Evolutionary conservation across 352 stramenopile genomes (phyloP), one percentile per base, ranked within the genome.

Genomic region (Globisporangium echinulatum): DNA sequence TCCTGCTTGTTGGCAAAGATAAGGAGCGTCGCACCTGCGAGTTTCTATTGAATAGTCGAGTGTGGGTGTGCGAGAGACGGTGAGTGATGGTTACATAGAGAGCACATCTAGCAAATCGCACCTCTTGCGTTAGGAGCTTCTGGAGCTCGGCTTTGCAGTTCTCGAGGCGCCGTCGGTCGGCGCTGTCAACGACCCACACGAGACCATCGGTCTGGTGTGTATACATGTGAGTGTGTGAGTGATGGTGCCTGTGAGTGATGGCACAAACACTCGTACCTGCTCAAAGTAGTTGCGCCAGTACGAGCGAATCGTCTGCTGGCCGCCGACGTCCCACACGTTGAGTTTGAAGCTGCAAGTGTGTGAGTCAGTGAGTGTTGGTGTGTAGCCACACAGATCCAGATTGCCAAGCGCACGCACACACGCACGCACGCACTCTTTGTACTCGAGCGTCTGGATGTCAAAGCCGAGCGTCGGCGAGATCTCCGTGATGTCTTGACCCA

Each of bases 1-100:
- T 99, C 97, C 69, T 99, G 96, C 68, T 99, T 99, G 83, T 99
- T 99, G 39, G 96, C 97, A 59, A 99, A 98, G 64, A 99, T 98
- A 42, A 99, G 75, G n/a, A 99, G 77, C 50, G 92, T 98, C 8
- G 97, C 96, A n/a, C 97, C 97, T 2, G 94, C 94, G 47, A 99
- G 81, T 86, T 99, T 99, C 82, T 99, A 56, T 19, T 8, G 6
- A n/a, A 54, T 17, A 36, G 40, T 44, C 7, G 40, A 44, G 40
- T 13, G 40, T 44, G 11, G 25, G 1, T 25, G 25, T 25, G 25
- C n/a, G 43, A 6, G 11, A 13, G 9, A 17, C 14, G 43, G 43
- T 6, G 11, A 25, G 43, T n/a, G 43, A 11, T 46, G 5, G 46
- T 3, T 33, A 33, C 43, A 11, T 17, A n/a, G 10, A 2, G 13